phyloP scores from a whole-genome alignment of 2,329 filamentous ascomycete species.

The Penicillium sp. region DNA sequence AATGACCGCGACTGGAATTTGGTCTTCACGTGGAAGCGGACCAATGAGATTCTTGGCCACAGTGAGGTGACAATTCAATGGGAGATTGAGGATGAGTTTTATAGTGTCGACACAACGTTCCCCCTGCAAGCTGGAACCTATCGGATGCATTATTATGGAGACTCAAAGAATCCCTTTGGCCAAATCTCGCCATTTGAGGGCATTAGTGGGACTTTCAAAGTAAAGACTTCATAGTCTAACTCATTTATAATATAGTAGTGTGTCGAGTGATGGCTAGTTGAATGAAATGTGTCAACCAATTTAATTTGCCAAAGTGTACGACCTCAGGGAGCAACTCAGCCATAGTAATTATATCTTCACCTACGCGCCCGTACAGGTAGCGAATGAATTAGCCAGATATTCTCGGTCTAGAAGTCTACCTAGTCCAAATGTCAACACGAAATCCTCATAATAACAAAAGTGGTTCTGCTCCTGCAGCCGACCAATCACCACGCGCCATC shows the following conservation, averaged over 20 bases:
- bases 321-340: not conserved
- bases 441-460: constrained; percentile 5
- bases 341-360: not conserved
- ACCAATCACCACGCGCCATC: constrained; percentile 12
- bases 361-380: constrained; percentile 2
- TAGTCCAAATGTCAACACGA: not conserved
- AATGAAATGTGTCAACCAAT: not conserved
- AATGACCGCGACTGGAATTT: constrained; percentile 82
- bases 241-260: not conserved
- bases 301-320: not conserved
- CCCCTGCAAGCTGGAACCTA: constrained; percentile 62
- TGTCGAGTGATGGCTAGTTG: not conserved
- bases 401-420: not conserved
- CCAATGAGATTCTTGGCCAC: constrained; percentile 66
- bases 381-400: not conserved
- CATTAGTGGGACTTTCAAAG: constrained; percentile 52
- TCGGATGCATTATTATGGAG: constrained; percentile 78
- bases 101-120: constrained; percentile 37
- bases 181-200: constrained; percentile 69
- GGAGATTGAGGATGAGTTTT: constrained; percentile 66
- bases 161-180: constrained; percentile 67
- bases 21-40: constrained; percentile 76
- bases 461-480: not conserved
- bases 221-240: constrained; percentile 21
- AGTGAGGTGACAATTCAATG: constrained; percentile 79